A percentile compares a stretch with the other conserved stretches of the same genome.
These are phyloP conservation scores for Cystofilobasidium capitatum DNA, from an alignment of 768 basidiomycete species.

Conservation along the genomic window DNA sequence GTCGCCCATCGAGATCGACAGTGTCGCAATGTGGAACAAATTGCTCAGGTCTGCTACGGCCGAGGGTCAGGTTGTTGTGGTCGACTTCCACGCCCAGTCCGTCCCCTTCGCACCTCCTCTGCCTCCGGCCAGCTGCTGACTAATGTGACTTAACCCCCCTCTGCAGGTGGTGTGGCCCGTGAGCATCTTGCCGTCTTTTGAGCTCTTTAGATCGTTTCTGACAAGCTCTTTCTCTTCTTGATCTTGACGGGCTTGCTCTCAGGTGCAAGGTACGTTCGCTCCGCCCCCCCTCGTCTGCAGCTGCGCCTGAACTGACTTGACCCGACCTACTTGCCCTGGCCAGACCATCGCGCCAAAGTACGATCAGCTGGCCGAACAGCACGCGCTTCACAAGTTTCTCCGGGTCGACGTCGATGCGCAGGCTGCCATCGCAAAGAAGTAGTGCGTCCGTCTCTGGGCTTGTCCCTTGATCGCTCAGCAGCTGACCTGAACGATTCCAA, in stretches of 20 bases:
- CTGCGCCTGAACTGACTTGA: not conserved
- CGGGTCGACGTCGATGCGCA: conserved; percentile 24
- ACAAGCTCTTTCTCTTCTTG: not conserved
- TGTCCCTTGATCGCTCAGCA: not conserved
- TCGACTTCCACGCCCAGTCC: conserved; percentile 25
- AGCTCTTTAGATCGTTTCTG: too few relatives aligned
- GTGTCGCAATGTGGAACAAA: conserved; percentile 11
- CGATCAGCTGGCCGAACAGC: not conserved
- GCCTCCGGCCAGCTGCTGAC: not conserved
- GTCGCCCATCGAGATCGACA: conserved; percentile 18
- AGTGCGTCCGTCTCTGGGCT: not conserved
- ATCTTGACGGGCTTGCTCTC: not conserved
- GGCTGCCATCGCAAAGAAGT: conserved; percentile 20
- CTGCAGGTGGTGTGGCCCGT: too few relatives aligned
- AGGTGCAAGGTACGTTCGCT: conserved; percentile 11
- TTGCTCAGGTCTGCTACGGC: conserved; percentile 5
- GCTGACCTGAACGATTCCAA: not conserved
- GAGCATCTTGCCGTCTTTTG: too few relatives aligned
- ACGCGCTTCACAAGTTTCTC: conserved; percentile 10
- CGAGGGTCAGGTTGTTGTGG: conserved; percentile 7
- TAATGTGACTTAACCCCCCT: too few relatives aligned
- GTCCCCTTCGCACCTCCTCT: not conserved
- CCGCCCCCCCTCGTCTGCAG: not conserved
- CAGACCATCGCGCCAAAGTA: conserved; percentile 21
- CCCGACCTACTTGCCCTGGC: not conserved